Base-by-base conservation (phyloP, 495 filamentous ascomycete genomes). In the Aspergillus avenaceus region DNA sequence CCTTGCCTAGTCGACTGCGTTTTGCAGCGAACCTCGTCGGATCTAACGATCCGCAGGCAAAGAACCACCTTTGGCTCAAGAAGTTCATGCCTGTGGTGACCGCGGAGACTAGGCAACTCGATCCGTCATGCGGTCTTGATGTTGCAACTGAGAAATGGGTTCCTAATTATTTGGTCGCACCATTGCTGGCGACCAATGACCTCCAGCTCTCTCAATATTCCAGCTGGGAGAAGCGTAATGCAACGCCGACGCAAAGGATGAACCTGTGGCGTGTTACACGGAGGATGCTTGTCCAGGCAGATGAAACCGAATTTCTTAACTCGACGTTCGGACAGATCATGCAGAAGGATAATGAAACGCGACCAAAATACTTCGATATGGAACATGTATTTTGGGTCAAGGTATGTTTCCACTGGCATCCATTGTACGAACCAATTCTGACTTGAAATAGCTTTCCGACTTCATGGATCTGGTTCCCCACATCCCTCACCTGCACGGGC, bases 301-400 rank as follows among this genome's bases (percentile, higher is more conserved):
- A 71, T 40, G 72, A 74, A 13, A 53, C 55, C 14, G 68, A 65
- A 19, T 66, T 67, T 32, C 45, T 59, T 37, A 50, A 54, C 31
- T 69, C 71, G 26, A 67, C 69, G 12, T 65, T 74, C 26, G 71
- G 67, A 52, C 60, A 74, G 22, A 58, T 74, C 43, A 71, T 74
- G 66, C 70, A 71, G 53, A 60, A 65, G 55, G 71, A 74, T 61
- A 65, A 61, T 36, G 73, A 77, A 53, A 75, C 73, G 5, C 62
- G 68, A 31, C 74, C 72, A 31, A 80, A 78, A 52, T 80, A 79
- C 60, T 76, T 78, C 47, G 68, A 63, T 14, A 72, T 81, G 69
- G 71, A 76, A 49, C 72, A 86, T 57, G 73, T 90, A 62, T 91
- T 91, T 64, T 90, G 88, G 75, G 78, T 91, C 58, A 86, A 83